phyloP scores from a whole-genome alignment of 495 filamentous ascomycete genomes.

The Penicillium macrosclerotiorum region DNA sequence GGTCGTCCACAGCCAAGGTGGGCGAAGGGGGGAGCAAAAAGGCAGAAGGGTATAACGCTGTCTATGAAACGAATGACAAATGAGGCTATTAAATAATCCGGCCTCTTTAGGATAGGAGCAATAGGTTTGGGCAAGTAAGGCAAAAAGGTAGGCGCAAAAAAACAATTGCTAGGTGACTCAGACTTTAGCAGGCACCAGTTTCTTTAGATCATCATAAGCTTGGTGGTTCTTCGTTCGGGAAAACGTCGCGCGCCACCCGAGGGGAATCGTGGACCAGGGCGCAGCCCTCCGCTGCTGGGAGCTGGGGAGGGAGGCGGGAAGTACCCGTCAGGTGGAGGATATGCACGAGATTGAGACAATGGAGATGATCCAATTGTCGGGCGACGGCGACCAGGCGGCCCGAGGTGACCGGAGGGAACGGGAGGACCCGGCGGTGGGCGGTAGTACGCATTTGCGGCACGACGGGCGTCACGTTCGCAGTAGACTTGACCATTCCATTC shows the following conservation, averaged over 20 bases:
- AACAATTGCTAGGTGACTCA: not conserved
- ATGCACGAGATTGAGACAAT: conserved; percentile 19
- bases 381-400: conserved; percentile 26
- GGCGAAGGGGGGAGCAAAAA: conserved; percentile 15
- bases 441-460: conserved; percentile 47
- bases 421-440: conserved; percentile 25
- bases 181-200: not conserved
- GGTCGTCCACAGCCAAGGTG: conserved; percentile 8
- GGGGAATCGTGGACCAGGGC: conserved; percentile 25
- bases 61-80: conserved; percentile 19
- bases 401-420: conserved; percentile 19
- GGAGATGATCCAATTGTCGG: conserved; percentile 20
- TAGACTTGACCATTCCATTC: conserved; percentile 65
- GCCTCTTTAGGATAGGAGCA: not conserved
- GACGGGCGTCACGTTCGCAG: conserved; percentile 83
- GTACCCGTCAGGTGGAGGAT: conserved; percentile 15
- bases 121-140: not conserved
- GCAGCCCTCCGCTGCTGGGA: conserved; percentile 32
- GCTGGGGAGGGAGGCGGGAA: conserved; percentile 28
- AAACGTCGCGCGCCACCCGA: conserved; percentile 43
- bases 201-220: conserved; percentile 80
- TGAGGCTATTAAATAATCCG: not conserved
- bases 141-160: not conserved
- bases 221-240: conserved; percentile 76
- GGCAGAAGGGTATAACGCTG: conserved; percentile 25